phyloP scores from a whole-genome alignment of 2,329 filamentous ascomycete genomes.

The Metarhizium anisopliae region DNA sequence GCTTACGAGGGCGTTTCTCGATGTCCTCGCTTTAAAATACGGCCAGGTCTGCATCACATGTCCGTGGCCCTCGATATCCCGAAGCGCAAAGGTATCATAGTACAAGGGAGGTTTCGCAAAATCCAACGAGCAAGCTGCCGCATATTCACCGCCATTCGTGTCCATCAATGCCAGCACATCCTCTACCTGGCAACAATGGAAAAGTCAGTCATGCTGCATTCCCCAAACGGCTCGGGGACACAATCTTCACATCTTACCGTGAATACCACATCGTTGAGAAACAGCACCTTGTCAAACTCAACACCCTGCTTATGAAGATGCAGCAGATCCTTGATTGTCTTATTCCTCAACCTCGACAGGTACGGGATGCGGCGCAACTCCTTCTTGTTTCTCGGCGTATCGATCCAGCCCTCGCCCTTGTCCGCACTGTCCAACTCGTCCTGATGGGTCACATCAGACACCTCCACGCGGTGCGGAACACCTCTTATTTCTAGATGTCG shows the following conservation, averaged over 20 bases:
- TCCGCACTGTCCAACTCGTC: constrained; percentile 41
- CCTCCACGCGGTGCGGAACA: constrained; percentile 44
- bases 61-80: constrained; percentile 42
- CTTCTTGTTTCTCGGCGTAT: constrained; percentile 41
- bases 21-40: constrained; percentile 42
- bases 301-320: constrained; percentile 39
- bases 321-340: constrained; percentile 49
- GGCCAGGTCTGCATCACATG: constrained; percentile 49
- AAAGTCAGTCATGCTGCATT: constrained; percentile 10
- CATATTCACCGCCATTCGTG: constrained; percentile 50
- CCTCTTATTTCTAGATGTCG: constrained; percentile 38
- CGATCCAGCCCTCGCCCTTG: constrained; percentile 51
- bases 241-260: constrained; percentile 26
- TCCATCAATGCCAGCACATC: constrained; percentile 47
- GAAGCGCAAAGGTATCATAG: constrained; percentile 56
- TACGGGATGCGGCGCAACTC: constrained; percentile 61
- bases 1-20: constrained; percentile 43
- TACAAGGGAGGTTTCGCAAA: constrained; percentile 44
- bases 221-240: background rate
- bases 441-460: constrained; percentile 50
- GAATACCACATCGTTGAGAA: constrained; percentile 56
- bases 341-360: constrained; percentile 55
- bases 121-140: constrained; percentile 53
- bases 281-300: constrained; percentile 50
- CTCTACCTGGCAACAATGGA: constrained; percentile 28